phyloP scores from a whole-genome alignment of 169 alveolate genomes.

The Toxoplasma gondii region DNA sequence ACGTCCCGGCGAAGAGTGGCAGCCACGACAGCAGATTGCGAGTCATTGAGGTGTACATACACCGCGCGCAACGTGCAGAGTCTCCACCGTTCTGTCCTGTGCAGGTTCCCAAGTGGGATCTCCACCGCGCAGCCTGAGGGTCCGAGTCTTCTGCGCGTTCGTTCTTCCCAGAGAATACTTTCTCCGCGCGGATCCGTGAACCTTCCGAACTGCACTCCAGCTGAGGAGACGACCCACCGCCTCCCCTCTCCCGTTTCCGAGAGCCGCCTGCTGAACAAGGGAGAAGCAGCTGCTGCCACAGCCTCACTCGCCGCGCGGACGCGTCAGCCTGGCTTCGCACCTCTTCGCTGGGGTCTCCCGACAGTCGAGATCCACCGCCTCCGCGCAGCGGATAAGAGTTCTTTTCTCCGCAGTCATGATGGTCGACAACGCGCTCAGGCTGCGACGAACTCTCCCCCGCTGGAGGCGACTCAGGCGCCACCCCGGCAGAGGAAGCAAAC shows the following conservation, averaged over 20 bases:
- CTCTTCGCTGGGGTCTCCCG: not conserved
- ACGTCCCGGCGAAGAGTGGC: not conserved
- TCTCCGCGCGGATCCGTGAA: not conserved
- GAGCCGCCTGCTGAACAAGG: not conserved
- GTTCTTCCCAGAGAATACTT: not conserved
- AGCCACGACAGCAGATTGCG: conserved; percentile 2
- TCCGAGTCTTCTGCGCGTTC: not conserved
- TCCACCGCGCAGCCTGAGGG: not conserved
- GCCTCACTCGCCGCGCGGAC: not conserved
- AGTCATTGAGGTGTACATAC: not conserved
- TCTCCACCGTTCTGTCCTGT: not conserved
- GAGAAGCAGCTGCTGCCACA: not conserved
- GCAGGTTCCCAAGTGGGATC: not conserved
- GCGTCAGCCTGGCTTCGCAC: not conserved
- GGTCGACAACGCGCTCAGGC: not conserved
- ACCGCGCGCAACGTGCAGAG: not conserved
- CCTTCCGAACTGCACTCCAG: not conserved
- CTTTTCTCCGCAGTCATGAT: not conserved
- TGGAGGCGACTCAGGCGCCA: not conserved
- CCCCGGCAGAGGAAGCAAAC: not conserved
- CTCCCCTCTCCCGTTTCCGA: not conserved
- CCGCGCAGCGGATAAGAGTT: not conserved
- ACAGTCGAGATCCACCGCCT: not conserved
- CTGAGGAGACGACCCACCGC: not conserved
- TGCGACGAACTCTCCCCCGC: not conserved